Evolutionary conservation across 345 rosid genomes (phyloP), one percentile per base, ranked within the genome.

Genomic region (Xanthoceras sorbifolium): DNA sequence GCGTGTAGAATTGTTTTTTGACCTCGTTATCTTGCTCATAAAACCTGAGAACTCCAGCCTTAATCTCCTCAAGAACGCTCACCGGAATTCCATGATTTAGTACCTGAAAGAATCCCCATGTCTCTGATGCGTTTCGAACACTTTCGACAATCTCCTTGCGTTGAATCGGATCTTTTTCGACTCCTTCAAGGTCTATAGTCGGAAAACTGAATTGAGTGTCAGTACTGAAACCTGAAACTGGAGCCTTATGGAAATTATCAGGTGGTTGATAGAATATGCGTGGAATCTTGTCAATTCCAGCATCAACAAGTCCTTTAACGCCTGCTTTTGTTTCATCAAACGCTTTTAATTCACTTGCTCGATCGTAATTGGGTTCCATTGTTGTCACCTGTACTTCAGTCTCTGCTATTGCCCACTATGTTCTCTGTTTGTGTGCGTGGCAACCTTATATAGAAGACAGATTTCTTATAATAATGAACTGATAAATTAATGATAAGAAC

Each of bases 1-100:
- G 82, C 0, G 71, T 14, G 60, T 79, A 79, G 15, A 60, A 74
- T 61, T 74, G 23, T 46, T 34, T 79, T 55, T 73, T 79, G 71
- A 74, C 78, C 55, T 67, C 82, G 26, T 31, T 23, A 26, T 68
- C 78, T 48, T 79, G 78, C 57, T 79, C 82, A 20, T 17, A 10
- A 55, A 78, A 72, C 64, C 69, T 61, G 9, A 34, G 32, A 3
- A 26, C 69, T 5, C 75, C 75, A 23, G 50, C 36, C 28, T 59
- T 77, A 64, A 70, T 32, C 26, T 70, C 69, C 26, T 62, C 75
- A 1, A 77, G 63, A 46, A 69, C 26, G 20, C 70, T 70, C n/a
- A 6, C n/a, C 0, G 75, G 69, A 31, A 77, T 62, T 23, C 80
- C 80, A 32, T 77, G 80, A 23, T 77, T 77, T 10, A 70, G 50